A percentile compares a stretch with the other conserved stretches of the same genome.
These are phyloP conservation scores for Epichloe gansuensis DNA, from an alignment of 2,329 filamentous ascomycete genomes.

Conservation along the genomic window DNA sequence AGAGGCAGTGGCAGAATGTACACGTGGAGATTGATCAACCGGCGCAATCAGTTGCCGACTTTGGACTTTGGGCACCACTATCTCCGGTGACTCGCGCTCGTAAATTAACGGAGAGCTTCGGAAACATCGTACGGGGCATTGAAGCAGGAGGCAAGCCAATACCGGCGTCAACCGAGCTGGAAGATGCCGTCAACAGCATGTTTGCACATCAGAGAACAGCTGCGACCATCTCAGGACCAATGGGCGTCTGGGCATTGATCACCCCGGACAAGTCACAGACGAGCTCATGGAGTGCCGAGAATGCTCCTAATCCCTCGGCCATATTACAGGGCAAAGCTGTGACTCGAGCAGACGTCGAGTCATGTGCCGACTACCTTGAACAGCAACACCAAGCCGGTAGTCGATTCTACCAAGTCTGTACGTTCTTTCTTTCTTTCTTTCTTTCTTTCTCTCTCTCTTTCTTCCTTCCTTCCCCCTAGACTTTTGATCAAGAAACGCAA, in stretches of 20 bases:
- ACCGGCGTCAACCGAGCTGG: constrained; percentile 61
- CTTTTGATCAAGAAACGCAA: neutral
- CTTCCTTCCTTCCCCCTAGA: neutral
- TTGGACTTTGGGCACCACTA: constrained; percentile 32
- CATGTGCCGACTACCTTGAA: constrained; percentile 18
- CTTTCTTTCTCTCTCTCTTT: neutral
- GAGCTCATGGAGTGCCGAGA: constrained; percentile 2
- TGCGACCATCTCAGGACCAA: constrained; percentile 27
- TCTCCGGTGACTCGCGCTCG: constrained; percentile 51
- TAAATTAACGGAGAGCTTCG: constrained; percentile 51
- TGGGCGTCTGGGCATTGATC: constrained; percentile 63
- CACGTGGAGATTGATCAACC: constrained; percentile 12
- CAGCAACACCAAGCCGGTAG: constrained; percentile 28
- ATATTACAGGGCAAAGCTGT: constrained; percentile 1
- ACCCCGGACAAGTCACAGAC: constrained; percentile 27
- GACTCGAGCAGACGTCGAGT: constrained; percentile 10
- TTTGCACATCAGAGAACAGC: constrained; percentile 27
- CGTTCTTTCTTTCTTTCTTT: constrained; percentile 2
- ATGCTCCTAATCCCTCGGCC: constrained; percentile 7
- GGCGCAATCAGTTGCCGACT: constrained; percentile 11
- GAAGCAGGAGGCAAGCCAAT: constrained; percentile 32
- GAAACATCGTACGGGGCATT: constrained; percentile 64
- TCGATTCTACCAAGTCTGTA: constrained; percentile 30
- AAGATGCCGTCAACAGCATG: constrained; percentile 47
- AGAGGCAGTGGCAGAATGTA: constrained; percentile 29